A percentile compares a stretch with the other conserved stretches of the same genome.
Conservation (phyloP, 2,329 filamentous ascomycete species). For the Bipolaris bicolor region DNA sequence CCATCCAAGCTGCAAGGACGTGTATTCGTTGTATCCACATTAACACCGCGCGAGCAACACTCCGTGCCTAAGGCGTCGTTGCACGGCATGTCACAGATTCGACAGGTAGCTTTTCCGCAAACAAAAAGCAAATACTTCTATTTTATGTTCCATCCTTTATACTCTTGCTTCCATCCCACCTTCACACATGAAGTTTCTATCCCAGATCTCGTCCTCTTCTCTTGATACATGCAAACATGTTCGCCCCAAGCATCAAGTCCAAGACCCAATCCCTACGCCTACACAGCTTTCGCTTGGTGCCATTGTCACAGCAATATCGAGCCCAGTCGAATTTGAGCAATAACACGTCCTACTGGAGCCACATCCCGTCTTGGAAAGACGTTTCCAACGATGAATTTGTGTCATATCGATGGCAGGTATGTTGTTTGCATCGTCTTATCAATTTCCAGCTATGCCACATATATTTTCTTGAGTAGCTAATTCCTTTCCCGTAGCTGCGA, state of each 20-base stretch:
- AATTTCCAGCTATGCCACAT: not conserved
- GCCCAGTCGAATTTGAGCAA: slow-evolving; percentile 19
- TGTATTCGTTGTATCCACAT: slow-evolving; percentile 1
- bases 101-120: not conserved
- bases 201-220: not conserved
- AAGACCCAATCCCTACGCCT: slow-evolving; percentile 5
- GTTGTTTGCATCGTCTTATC: slow-evolving; percentile 28
- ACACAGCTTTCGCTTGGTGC: not conserved
- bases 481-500: slow-evolving; percentile 45
- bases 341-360: slow-evolving; percentile 56
- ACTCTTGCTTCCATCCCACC: not conserved
- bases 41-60: slow-evolving; percentile 1
- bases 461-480: not conserved
- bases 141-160: not conserved
- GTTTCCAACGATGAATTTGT: slow-evolving; percentile 58
- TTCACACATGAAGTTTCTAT: not conserved
- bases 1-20: not conserved
- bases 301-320: slow-evolving; percentile 8
- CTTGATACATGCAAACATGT: slow-evolving; percentile 7
- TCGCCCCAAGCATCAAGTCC: not conserved
- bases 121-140: not conserved
- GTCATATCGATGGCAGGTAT: slow-evolving; percentile 62
- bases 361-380: slow-evolving; percentile 58
- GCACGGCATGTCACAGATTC: not conserved
- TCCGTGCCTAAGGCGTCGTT: not conserved